Base-by-base conservation (phyloP, 2,329 filamentous ascomycete genomes). In the Penicillium sp. region DNA sequence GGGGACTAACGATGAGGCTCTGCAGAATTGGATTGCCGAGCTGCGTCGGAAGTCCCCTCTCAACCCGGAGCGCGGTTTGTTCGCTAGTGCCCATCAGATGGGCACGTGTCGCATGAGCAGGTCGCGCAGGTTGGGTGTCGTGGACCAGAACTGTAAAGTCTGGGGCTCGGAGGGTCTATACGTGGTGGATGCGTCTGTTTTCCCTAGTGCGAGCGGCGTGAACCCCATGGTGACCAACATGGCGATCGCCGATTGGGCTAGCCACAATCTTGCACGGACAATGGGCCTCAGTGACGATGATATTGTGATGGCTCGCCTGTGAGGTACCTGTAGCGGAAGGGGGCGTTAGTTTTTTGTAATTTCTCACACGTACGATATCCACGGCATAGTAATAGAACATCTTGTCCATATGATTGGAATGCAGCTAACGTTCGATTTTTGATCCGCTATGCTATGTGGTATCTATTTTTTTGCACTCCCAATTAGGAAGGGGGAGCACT, bases 1-100 rank as follows among this genome's bases (percentile, higher is more conserved):
- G 6, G 81, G 80, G 0, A 76, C 82, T 61, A 85, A 85, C 62
- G 79, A 86, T 54, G 60, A 73, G 0, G 74, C 70, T 1, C 83
- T 88, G 68, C 75, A 81, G 52, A 65, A 71, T 1, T 88, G 84
- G 84, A 75, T 86, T 16, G 67, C 72, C 0, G 71, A 79, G 49
- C 58, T 86, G 27, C 73, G 77, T 31, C 71, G 66, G 4, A 71
- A 69, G 18, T 79, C 78, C 1, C 75, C 84, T 10, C 71, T 79
- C 0, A 67, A 73, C 1, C 76, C 79, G 0, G 81, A 82, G 45
- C 74, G 73, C 10, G 70, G 62, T 3, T 54, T 68, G 5, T 76
- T 76, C 56, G 76, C 71, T n/a, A 77, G 74, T 49, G 79, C 79
- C 1, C 79, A 81, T 58, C 79, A 81, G 65, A 81, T 81, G 79